These are phyloP conservation scores for Tuber melanosporum DNA, from an alignment of 495 filamentous ascomycete genomes.

Conservation along the genomic window DNA sequence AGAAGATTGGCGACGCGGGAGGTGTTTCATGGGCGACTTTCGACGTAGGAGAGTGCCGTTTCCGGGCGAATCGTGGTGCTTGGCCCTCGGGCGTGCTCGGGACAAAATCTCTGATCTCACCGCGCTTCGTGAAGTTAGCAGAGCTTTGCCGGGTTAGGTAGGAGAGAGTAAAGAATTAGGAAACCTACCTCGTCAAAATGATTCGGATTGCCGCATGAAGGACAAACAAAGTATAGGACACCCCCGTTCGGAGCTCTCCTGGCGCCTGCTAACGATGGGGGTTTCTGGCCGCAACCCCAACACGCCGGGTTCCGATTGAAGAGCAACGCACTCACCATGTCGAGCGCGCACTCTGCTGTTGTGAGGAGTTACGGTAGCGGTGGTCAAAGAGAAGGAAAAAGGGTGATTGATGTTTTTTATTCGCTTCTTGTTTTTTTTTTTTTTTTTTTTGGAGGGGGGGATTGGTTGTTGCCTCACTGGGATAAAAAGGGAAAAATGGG, in stretches of 20 bases:
- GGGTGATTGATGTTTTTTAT: neutral
- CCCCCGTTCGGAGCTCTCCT: conserved; percentile 23
- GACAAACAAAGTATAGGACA: conserved; percentile 28
- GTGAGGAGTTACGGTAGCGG: neutral
- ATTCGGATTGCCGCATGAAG: conserved; percentile 33
- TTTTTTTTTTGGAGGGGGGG: neutral
- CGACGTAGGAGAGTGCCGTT: conserved; percentile 24
- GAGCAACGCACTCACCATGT: conserved; percentile 21
- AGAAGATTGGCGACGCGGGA: conserved; percentile 29
- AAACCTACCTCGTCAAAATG: conserved; percentile 33
- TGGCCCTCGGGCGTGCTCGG: conserved; percentile 22
- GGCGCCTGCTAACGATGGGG: conserved; percentile 6
- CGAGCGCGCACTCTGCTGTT: neutral
- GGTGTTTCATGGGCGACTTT: conserved; percentile 1
- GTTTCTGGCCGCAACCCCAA: conserved; percentile 35
- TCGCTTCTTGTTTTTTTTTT: conserved; percentile 3
- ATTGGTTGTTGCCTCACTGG: conserved; percentile 6
- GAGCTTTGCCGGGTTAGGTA: neutral
- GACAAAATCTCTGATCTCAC: conserved; percentile 37
- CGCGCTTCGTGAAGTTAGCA: conserved; percentile 17
- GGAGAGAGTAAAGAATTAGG: neutral
- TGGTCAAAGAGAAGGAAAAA: conserved; percentile 1
- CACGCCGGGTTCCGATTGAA: conserved; percentile 32
- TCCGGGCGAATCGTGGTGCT: conserved; percentile 28
- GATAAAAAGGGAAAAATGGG: conserved; percentile 11